These are phyloP conservation scores for Wickerhamiella shivajii DNA, from an alignment of 805 yeast species.

Conservation along the genomic window DNA sequence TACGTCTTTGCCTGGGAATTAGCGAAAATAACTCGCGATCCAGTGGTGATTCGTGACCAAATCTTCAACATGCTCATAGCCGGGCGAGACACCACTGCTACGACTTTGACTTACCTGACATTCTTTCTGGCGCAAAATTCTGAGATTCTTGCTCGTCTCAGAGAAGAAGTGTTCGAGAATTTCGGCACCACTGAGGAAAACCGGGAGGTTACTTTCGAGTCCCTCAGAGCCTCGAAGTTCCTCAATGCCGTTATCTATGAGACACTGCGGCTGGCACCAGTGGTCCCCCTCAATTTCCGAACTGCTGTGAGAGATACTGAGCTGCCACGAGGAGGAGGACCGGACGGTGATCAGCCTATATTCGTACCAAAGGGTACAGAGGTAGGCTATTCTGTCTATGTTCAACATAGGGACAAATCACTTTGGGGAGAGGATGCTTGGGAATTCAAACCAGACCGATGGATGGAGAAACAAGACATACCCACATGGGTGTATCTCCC, in stretches of 20 bases:
- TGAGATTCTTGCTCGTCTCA: slow-evolving; percentile 24
- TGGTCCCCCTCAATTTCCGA: slow-evolving; percentile 34
- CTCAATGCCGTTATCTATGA: slow-evolving; percentile 32
- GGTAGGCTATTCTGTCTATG: slow-evolving; percentile 26
- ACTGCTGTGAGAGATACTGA: slow-evolving; percentile 30
- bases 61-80: slow-evolving; percentile 32
- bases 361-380: slow-evolving; percentile 28
- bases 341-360: slow-evolving; percentile 25
- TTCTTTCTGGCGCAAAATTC: slow-evolving; percentile 30
- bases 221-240: slow-evolving; percentile 30
- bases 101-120: slow-evolving; percentile 28
- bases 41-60: slow-evolving; percentile 31
- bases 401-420: slow-evolving; percentile 27
- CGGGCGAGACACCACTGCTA: slow-evolving; percentile 36
- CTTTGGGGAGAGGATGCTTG: slow-evolving; percentile 30
- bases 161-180: slow-evolving; percentile 16
- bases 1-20: slow-evolving; percentile 32
- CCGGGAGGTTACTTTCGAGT: slow-evolving; percentile 26
- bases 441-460: slow-evolving; percentile 28
- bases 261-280: slow-evolving; percentile 32
- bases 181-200: slow-evolving; percentile 19
- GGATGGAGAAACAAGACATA: slow-evolving; percentile 19
- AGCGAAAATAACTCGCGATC: slow-evolving; percentile 31
- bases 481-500: slow-evolving; percentile 38
- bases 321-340: slow-evolving; percentile 37